Conservation (phyloP, 31 red algal genomes). For the Endocladia muricata region DNA sequence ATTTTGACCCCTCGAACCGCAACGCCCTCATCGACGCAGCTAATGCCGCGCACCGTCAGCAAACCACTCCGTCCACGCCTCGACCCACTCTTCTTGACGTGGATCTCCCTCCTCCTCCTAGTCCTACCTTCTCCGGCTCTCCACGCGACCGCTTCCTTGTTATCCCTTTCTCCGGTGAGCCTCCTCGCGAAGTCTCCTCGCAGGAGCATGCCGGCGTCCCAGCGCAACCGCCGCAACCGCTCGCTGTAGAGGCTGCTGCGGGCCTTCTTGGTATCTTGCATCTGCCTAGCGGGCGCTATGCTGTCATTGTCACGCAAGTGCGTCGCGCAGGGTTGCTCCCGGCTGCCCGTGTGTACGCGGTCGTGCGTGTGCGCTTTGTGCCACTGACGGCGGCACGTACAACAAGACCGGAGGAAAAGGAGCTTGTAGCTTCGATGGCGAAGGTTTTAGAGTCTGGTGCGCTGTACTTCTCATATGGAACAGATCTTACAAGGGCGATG, state of each 20-base stretch:
- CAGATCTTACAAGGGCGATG: conserved; percentile 53
- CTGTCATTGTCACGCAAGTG: conserved; percentile 63
- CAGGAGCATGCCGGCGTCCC: conserved; percentile 41
- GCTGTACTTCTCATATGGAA: conserved; percentile 58
- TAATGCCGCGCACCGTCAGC: conserved; percentile 31
- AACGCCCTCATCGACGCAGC: conserved; percentile 80
- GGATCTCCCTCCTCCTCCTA: conserved; percentile 45
- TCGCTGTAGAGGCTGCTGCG: conserved; percentile 73
- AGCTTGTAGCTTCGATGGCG: conserved; percentile 49
- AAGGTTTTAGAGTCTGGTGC: conserved; percentile 85
- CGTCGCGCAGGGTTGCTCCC: conserved; percentile 58
- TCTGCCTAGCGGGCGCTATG: conserved; percentile 59
- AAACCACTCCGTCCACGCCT: background rate
- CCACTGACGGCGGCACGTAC: conserved; percentile 16
- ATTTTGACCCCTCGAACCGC: conserved; percentile 52
- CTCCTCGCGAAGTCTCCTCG: conserved; percentile 11
- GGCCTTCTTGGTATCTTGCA: conserved; percentile 68
- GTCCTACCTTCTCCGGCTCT: background rate
- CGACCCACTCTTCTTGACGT: conserved; percentile 19
- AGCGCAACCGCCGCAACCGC: background rate
- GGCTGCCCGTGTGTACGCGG: conserved; percentile 21
- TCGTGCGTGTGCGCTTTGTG: conserved; percentile 54
- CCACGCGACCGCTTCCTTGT: conserved; percentile 34
- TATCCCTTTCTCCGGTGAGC: conserved; percentile 56
- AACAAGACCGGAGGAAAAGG: conserved; percentile 25